Evolutionary conservation across 2,329 filamentous ascomycete species (phyloP).

Genomic region (Ophiostoma populinum): DNA sequence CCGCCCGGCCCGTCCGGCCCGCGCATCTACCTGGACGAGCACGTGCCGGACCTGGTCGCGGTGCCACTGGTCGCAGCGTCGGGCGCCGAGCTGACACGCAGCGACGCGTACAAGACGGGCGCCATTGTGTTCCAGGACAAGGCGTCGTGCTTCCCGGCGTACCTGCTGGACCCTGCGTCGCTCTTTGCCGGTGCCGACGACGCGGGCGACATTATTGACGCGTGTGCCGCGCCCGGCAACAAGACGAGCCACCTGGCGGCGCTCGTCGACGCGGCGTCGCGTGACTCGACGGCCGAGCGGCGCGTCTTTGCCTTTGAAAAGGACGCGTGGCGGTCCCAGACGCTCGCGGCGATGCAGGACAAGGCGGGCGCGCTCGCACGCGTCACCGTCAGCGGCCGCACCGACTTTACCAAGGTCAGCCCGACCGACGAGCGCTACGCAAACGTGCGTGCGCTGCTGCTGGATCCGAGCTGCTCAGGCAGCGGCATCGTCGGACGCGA

Average conservation of each 20-base stretch:
- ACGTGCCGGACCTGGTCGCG: constrained; percentile 73
- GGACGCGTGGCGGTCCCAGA: constrained; percentile 52
- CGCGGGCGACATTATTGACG: constrained; percentile 81
- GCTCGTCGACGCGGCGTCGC: constrained; percentile 32
- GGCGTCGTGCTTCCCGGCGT: constrained; percentile 90
- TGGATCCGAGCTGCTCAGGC: constrained; percentile 91
- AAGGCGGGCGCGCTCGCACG: constrained; percentile 43
- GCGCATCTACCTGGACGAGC: constrained; percentile 52
- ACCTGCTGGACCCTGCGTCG: constrained; percentile 53
- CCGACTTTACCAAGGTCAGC: constrained; percentile 69
- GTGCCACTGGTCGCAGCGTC: constrained; percentile 34
- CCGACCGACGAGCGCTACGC: constrained; percentile 43
- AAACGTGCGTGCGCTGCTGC: constrained; percentile 62
- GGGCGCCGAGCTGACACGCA: constrained; percentile 51
- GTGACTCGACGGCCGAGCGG: constrained; percentile 10
- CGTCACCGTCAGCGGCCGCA: constrained; percentile 22
- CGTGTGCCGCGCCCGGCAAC: constrained; percentile 87
- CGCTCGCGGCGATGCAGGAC: constrained; percentile 68
- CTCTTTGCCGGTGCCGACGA: constrained; percentile 23
- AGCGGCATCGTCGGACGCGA: constrained; percentile 88
- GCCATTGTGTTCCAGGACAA: constrained; percentile 88
- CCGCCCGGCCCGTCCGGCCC: neutral
- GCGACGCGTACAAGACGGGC: constrained; percentile 55
- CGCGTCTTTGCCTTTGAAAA: constrained; percentile 66
- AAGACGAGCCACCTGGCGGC: constrained; percentile 91